phyloP scores from a whole-genome alignment of 179 eudicot genomes.

The Beta lomatogona region DNA sequence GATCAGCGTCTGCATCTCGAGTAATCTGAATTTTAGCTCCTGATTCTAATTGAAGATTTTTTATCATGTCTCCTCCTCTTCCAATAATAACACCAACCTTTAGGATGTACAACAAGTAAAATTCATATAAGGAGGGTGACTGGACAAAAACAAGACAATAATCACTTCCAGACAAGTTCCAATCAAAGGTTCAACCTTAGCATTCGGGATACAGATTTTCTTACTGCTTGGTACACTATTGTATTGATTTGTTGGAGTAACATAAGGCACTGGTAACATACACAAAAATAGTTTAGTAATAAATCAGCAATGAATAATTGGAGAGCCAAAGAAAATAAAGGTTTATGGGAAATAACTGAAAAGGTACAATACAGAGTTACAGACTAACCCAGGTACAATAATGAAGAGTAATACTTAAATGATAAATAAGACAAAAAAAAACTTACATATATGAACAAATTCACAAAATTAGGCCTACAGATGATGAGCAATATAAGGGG shows the following conservation, averaged over 20 bases:
- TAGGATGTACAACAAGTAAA: neutral
- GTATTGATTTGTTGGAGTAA: slow-evolving; percentile 27
- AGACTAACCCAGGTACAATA: neutral
- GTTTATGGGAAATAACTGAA: neutral
- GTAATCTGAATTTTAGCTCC: slow-evolving; percentile 95
- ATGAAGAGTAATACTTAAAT: neutral
- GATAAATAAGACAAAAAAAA: too few species aligned
- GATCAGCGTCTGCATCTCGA: slow-evolving; percentile 85
- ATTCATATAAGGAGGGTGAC: neutral
- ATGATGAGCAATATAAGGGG: too few species aligned
- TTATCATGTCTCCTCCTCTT: slow-evolving; percentile 82
- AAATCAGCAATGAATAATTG: neutral
- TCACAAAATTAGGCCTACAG: neutral
- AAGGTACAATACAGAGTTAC: neutral
- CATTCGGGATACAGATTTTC: slow-evolving; percentile 77
- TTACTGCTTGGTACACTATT: slow-evolving; percentile 52
- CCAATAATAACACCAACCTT: slow-evolving; percentile 93
- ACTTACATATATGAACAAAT: neutral
- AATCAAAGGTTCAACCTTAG: slow-evolving; percentile 37
- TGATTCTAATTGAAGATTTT: slow-evolving; percentile 76
- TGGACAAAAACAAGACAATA: neutral
- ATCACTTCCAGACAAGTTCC: neutral
- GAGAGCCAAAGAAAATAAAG: neutral
- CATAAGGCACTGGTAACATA: slow-evolving; percentile 38
- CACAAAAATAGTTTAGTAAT: neutral